Evolutionary conservation across 2,329 filamentous ascomycete genomes (phyloP), one percentile per base, ranked within the genome.

Genomic region (Monilinia aucupariae): DNA sequence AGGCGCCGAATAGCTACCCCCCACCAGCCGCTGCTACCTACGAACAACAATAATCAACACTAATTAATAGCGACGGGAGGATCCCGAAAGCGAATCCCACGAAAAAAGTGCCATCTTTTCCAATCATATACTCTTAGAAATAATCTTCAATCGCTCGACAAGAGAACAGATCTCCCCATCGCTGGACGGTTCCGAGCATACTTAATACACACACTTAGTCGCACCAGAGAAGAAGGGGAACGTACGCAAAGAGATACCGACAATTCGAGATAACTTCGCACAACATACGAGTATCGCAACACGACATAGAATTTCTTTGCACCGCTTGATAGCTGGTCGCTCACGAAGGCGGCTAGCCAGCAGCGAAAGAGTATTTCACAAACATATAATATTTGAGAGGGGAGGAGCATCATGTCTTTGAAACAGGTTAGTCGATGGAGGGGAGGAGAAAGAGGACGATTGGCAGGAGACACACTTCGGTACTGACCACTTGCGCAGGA

Each of bases 401-500:
- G 50, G 50, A 50, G 52, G 50, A 54, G 61, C 64, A 66, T 45
- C 65, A 78, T 78, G 76, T 78, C 76, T 70, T 66, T 78, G 62
- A 78, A 78, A 68, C 76, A 77, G 72, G 76, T 77, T 62, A 68
- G 72, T 70, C 41, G 45, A 37, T 13, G 34, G 34, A 45, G 41
- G 39, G 37, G 17, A 45, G 37, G 32, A 34, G 32, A 34, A 54
- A 6, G 48, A 54, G 43, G 45, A 27, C 17, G 45, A 51, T 43
- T 6, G 25, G 25, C 32, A 49, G 49, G 53, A 61, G 27, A 25
- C 25, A 37, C 7, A 43, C 43, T 30, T 59, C 9, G 8, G 56
- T 54, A 55, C 58, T 64, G 32, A 64, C 56, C 27, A 34, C 12
- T 43, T 54, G 32, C 53, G 27, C 66, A 77, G 92, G 94, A 99